A percentile compares a stretch with the other conserved stretches of the same genome.
phyloP scores from a whole-genome alignment of 345 rosid species.

The Pelargonium nanum region DNA sequence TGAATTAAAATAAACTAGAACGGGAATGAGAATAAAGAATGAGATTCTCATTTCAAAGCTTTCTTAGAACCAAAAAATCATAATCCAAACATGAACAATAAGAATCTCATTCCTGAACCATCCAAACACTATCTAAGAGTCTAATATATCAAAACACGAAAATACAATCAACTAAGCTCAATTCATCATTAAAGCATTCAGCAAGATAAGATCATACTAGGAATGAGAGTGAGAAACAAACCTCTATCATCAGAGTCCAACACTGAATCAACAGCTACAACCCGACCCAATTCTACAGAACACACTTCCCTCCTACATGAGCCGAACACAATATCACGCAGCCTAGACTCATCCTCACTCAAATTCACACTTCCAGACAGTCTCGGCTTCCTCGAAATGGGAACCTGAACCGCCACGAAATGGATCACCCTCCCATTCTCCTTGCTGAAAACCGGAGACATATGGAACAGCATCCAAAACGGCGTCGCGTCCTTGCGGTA shows the following conservation, averaged over 20 bases:
- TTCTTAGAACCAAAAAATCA: too few species aligned
- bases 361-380: constrained; percentile 38
- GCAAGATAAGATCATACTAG: too few species aligned
- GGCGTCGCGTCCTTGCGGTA: constrained; percentile 83
- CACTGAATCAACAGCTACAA: constrained; percentile 18
- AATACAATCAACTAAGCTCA: not conserved
- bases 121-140: too few species aligned
- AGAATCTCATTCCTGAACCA: too few species aligned
- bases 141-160: too few species aligned
- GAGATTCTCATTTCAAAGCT: too few species aligned
- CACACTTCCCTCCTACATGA: constrained; percentile 80
- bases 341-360: constrained; percentile 21
- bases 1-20: too few species aligned
- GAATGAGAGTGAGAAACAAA: constrained; percentile 11
- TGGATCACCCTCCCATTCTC: constrained; percentile 54
- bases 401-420: constrained; percentile 85
- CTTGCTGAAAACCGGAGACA: constrained; percentile 58
- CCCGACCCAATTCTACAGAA: constrained; percentile 33
- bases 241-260: constrained; percentile 42
- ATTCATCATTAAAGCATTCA: too few species aligned
- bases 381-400: constrained; percentile 24
- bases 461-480: constrained; percentile 77
- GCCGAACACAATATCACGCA: constrained; percentile 39
- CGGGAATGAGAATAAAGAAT: too few species aligned
- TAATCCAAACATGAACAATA: too few species aligned